Base-by-base conservation (phyloP, 1,139 yeast species). In the Groenewaldozyma sp. region DNA sequence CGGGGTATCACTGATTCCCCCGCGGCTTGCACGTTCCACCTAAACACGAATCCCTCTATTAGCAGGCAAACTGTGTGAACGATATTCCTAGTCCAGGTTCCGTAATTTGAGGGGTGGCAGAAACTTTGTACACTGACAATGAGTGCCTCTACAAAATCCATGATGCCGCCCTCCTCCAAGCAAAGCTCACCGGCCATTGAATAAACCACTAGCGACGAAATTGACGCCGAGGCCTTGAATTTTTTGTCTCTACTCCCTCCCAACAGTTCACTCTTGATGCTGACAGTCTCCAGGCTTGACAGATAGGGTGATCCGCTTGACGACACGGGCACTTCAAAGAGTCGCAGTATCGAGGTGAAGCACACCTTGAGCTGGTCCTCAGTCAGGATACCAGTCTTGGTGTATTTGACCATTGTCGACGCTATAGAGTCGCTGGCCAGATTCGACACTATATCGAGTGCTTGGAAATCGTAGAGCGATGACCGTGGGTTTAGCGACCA, bases 21-120 rank as follows among this genome's bases (percentile, higher is more conserved):
- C 2, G 53, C 45, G 27, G 44, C 48, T 39, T 65, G 66, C 7
- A 51, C 48, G 43, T 63, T 62, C 59, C 66, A 52, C 22, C 71
- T 51, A 35, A 49, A 40, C 5, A 55, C 46, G 36, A 63, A 61
- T 29, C 50, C 44, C 28, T 56, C 60, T 1, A 60, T 59, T 29
- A 64, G 40, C 20, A 45, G 57, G 46, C 74, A 71, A 10, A 82
- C 64, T 26, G 82, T 68, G 45, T 76, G 75, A 1, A 93, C 71
- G 31, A 91, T 74, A 4, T 82, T 68, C 34, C 73, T 63, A 1
- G 94, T 74, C 97, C 98, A 88, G 18, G 73, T 71, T 0, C 96
- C 97, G 16, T 71, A 62, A 56, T 88, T 88, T 0, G 97, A 87
- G 3, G 98, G 98, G 60, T 91, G 96, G 10, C 79, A 79, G 60